phyloP scores from a whole-genome alignment of 768 basidiomycete species.

The Amanita fuliginea region DNA sequence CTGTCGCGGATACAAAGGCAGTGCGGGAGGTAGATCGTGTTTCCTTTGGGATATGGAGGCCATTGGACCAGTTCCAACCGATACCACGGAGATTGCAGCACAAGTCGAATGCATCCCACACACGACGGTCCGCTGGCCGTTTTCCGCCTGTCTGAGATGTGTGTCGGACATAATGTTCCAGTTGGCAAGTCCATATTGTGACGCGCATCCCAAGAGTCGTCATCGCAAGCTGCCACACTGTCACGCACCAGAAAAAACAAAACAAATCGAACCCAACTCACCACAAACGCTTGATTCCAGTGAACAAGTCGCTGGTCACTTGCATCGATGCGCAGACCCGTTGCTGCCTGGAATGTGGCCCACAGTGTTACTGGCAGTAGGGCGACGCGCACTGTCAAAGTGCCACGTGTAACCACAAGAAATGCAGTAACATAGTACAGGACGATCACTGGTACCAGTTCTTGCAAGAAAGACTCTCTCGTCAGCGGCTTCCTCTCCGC shows the following conservation, averaged over 20 bases:
- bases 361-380: slow-evolving; percentile 39
- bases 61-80: slow-evolving; percentile 51
- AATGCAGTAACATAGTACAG: slow-evolving; percentile 42
- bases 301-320: slow-evolving; percentile 24
- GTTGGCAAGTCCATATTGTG: slow-evolving; percentile 29
- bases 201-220: slow-evolving; percentile 23
- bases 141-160: slow-evolving; percentile 8
- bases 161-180: slow-evolving; percentile 20
- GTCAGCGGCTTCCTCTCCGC: slow-evolving; percentile 24
- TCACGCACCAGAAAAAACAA: background rate
- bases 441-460: slow-evolving; percentile 29
- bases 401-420: slow-evolving; percentile 37
- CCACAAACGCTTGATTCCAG: slow-evolving; percentile 34
- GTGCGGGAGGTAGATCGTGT: slow-evolving; percentile 27
- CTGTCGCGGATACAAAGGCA: slow-evolving; percentile 25
- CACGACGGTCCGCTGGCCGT: background rate
- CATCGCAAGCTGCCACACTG: slow-evolving; percentile 23
- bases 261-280: slow-evolving; percentile 14
- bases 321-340: slow-evolving; percentile 30
- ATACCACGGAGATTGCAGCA: slow-evolving; percentile 39
- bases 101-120: slow-evolving; percentile 39
- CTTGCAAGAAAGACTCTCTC: slow-evolving; percentile 19
- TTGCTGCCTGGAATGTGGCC: slow-evolving; percentile 29
- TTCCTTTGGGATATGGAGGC: slow-evolving; percentile 29
- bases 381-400: slow-evolving; percentile 30